Evolutionary conservation across 352 stramenopile genomes (phyloP).

Genomic region (Phytophthora idaei): DNA sequence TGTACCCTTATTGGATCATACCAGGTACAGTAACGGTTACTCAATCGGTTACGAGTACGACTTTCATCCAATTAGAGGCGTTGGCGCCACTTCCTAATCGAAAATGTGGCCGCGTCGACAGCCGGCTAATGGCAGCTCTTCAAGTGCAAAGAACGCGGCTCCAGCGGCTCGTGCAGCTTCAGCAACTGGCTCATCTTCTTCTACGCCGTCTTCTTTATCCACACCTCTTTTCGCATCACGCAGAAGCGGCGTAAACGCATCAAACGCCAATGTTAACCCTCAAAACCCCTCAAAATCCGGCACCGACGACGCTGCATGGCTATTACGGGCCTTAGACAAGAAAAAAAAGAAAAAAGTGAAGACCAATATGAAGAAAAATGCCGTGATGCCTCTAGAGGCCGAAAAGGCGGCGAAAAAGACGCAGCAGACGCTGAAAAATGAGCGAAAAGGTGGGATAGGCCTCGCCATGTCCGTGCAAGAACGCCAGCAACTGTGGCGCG

Average conservation of each 20-base stretch:
- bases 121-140: slow-evolving; percentile 7
- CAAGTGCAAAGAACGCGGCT: slow-evolving; percentile 5
- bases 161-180: background rate
- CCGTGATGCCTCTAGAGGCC: background rate
- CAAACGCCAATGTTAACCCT: slow-evolving; percentile 10
- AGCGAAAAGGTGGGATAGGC: slow-evolving; percentile 14
- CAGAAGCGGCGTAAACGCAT: slow-evolving; percentile 23
- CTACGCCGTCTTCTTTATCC: slow-evolving; percentile 1
- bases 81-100: slow-evolving; percentile 22
- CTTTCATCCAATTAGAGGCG: slow-evolving; percentile 38
- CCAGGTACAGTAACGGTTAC: too few relatives aligned
- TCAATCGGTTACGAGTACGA: background rate
- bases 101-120: slow-evolving; percentile 53
- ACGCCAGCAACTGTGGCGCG: slow-evolving; percentile 38
- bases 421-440: slow-evolving; percentile 19
- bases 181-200: background rate
- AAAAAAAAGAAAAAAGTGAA: slow-evolving; percentile 42
- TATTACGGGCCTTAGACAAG: slow-evolving; percentile 46
- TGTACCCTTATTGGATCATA: too few relatives aligned
- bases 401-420: slow-evolving; percentile 18
- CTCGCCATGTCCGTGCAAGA: slow-evolving; percentile 31
- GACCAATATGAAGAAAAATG: slow-evolving; percentile 2
- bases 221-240: slow-evolving; percentile 20
- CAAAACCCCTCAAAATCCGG: slow-evolving; percentile 1
- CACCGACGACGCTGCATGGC: slow-evolving; percentile 39